These are phyloP conservation scores for Blastocystis sp. DNA, from an alignment of 352 stramenopile species.

Conservation along the genomic window DNA sequence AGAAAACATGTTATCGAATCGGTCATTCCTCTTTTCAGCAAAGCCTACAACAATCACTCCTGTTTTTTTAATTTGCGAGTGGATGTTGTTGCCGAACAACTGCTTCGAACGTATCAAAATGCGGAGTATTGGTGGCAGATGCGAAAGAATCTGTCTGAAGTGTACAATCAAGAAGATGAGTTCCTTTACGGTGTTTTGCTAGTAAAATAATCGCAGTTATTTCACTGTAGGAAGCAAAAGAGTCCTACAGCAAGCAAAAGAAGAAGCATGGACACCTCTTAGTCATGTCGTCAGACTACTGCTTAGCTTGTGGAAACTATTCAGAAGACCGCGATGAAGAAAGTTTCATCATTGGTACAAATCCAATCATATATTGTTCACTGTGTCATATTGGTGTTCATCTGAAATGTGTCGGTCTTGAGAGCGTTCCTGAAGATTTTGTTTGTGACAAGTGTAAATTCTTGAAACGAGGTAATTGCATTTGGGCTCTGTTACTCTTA, in stretches of 20 bases:
- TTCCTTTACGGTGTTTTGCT: background rate
- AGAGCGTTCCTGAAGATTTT: background rate
- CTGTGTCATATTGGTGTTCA: conserved; percentile 30
- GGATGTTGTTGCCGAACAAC: background rate
- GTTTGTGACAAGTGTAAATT: conserved; percentile 45
- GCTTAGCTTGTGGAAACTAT: conserved; percentile 37
- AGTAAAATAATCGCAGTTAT: background rate
- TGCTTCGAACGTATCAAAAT: background rate
- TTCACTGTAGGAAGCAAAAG: background rate
- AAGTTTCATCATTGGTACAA: conserved; percentile 43
- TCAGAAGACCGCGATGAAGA: conserved; percentile 56
- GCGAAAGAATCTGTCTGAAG: background rate
- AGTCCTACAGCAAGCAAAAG: background rate
- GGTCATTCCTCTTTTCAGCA: background rate
- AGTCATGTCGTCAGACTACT: background rate
- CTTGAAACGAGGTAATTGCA: background rate
- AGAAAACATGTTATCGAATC: background rate
- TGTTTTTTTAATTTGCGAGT: background rate
- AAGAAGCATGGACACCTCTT: background rate
- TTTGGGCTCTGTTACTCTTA: background rate
- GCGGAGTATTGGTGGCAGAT: background rate
- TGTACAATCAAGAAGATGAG: background rate
- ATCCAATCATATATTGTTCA: conserved; percentile 56
- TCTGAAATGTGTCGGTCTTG: conserved; percentile 40
- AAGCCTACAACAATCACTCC: background rate